These are phyloP conservation scores for Gymnopilus dilepis DNA, from an alignment of 768 basidiomycete species.

Conservation along the genomic window DNA sequence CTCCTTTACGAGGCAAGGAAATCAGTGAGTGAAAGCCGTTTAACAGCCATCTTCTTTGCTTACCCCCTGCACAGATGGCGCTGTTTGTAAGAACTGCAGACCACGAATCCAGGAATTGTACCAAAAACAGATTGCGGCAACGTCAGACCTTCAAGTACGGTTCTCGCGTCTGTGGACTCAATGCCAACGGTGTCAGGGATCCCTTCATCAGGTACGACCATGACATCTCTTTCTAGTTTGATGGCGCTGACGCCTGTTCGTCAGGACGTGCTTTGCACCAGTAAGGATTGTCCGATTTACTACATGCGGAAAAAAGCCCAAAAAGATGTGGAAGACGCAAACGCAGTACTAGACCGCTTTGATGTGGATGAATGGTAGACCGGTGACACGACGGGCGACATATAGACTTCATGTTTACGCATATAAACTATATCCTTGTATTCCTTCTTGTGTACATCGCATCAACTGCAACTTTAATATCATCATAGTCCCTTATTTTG, in stretches of 20 bases:
- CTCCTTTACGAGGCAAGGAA: slow-evolving; percentile 79
- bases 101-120: slow-evolving; percentile 88
- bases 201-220: slow-evolving; percentile 80
- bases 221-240: not conserved
- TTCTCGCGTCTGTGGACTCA: slow-evolving; percentile 98
- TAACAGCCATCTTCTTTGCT: not conserved
- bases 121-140: slow-evolving; percentile 80
- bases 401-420: slow-evolving; percentile 3
- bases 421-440: slow-evolving; percentile 11
- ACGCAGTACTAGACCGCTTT: slow-evolving; percentile 81
- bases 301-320: slow-evolving; percentile 99
- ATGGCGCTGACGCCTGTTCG: not conserved
- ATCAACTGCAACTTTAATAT: slow-evolving; percentile 11
- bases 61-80: slow-evolving; percentile 66
- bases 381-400: no score
- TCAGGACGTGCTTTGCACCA: slow-evolving; percentile 95
- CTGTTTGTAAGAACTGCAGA: slow-evolving; percentile 93
- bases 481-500: slow-evolving; percentile 3
- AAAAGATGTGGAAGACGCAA: slow-evolving; percentile 93
- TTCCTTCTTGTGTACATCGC: slow-evolving; percentile 2
- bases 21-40: slow-evolving; percentile 51
- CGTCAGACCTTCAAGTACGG: slow-evolving; percentile 85
- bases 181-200: slow-evolving; percentile 98
- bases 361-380: slow-evolving; percentile 80
- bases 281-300: slow-evolving; percentile 98